These are phyloP conservation scores for Closterium sp. DNA, from an alignment of 139 green algal species.

Conservation along the genomic window DNA sequence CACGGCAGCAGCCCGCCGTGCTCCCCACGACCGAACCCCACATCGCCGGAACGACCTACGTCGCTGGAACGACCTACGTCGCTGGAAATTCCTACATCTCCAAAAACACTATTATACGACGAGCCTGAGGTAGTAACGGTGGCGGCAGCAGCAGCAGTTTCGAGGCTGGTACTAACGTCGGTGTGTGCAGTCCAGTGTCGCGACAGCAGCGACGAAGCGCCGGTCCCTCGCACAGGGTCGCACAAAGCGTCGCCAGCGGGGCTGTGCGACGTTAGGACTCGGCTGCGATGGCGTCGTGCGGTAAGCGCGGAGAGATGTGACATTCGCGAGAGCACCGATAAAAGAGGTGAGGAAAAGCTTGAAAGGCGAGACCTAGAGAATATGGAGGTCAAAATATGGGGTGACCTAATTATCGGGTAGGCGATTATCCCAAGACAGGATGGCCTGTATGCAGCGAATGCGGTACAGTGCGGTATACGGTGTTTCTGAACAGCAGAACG, in stretches of 20 bases:
- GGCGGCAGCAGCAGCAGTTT: neutral
- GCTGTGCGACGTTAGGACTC: neutral
- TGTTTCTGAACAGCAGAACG: too few species aligned
- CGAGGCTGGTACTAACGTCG: neutral
- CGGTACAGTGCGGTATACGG: neutral
- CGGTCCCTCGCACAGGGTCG: neutral
- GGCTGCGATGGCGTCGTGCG: neutral
- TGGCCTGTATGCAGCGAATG: neutral
- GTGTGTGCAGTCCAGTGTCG: neutral
- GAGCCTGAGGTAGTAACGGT: neutral
- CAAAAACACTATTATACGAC: neutral
- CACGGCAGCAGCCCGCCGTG: neutral
- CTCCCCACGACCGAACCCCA: neutral
- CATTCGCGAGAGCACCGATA: neutral
- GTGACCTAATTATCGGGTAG: too few species aligned
- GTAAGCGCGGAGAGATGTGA: neutral
- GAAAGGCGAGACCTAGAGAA: neutral
- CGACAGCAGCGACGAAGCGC: neutral
- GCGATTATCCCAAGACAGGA: too few species aligned
- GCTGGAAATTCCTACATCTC: too few species aligned
- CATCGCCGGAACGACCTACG: too few species aligned
- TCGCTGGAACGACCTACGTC: neutral
- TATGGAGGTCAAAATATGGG: too few species aligned
- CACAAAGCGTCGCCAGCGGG: neutral
- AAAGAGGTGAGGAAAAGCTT: neutral